Base-by-base conservation (phyloP, 139 green algal genomes). In the Diplosphaera chodatii region DNA sequence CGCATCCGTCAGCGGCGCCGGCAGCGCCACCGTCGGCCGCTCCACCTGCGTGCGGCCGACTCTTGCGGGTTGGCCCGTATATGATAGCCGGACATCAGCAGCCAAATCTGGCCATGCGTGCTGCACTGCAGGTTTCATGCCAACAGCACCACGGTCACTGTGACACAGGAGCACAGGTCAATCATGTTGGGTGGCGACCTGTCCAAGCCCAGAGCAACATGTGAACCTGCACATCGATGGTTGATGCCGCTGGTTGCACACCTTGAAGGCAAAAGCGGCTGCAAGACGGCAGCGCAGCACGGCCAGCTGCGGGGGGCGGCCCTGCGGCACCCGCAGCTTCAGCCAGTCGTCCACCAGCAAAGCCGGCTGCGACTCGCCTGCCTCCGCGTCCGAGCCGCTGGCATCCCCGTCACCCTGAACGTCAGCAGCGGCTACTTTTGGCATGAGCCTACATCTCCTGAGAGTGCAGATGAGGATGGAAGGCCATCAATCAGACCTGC, bases 301-400 rank as follows among this genome's bases (percentile, higher is more conserved):
- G 25, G 68, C 34, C 23, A 89, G 62, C 4, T 68, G 67, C 6
- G 48, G 68, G 0, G 75, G 68, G 2, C 64, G 41, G 8, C n/a
- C n/a, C 28, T 63, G 1, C 1, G 71, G 68, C 32, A 82, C 66
- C 0, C 67, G 33, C 34, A 84, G 68, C 4, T 41, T 40, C 63
- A 89, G 72, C 84, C 84, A 89, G 65, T 67, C 72, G 41, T 88
- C 84, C 22, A 78, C 55, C 27, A 89, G 63, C 29, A 79, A 21
- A 29, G 65, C 70, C 32, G 67, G 74, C 40, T 22, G 16, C 8
- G n/a, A 32, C 70, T 31, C 63, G 20, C 63, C n/a, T 5, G 32
- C 72, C 0, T 41, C 41, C 23, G 37, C 64, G 34, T 33, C 66
- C n/a, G 32, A 25, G 62, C 31, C 23, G n/a, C 25, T 25, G 27